Evolutionary conservation across 1,139 yeast genomes (phyloP).

Genomic region (Petasospora fabianii): DNA sequence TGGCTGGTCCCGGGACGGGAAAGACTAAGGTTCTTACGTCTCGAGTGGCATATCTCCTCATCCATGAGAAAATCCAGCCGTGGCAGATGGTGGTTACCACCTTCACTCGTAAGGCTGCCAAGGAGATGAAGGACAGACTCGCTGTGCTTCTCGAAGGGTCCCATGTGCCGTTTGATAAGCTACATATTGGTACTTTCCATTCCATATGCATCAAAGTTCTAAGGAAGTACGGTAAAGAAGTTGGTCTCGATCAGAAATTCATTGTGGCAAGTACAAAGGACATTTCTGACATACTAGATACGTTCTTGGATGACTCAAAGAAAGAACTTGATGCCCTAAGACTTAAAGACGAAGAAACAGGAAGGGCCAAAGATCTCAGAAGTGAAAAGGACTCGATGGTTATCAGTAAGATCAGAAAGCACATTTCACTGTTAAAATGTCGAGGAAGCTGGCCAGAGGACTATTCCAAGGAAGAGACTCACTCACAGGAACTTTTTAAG

Average conservation of each 20-base stretch:
- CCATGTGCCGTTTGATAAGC: conserved; percentile 35
- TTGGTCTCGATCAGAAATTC: conserved; percentile 46
- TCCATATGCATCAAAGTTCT: conserved; percentile 67
- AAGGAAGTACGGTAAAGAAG: conserved; percentile 48
- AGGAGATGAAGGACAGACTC: conserved; percentile 70
- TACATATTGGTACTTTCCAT: conserved; percentile 85
- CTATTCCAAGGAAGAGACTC: conserved; percentile 29
- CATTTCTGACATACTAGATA: conserved; percentile 44
- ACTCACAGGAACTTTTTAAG: conserved; percentile 31
- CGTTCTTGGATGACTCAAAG: conserved; percentile 37
- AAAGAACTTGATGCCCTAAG: conserved; percentile 31
- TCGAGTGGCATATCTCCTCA: conserved; percentile 67
- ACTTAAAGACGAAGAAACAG: conserved; percentile 20
- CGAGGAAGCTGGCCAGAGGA: conserved; percentile 40
- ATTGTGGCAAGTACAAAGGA: conserved; percentile 70
- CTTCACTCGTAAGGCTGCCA: conserved; percentile 87
- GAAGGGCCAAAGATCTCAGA: conserved; percentile 3
- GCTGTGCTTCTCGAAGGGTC: conserved; percentile 37
- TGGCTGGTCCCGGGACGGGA: conserved; percentile 92
- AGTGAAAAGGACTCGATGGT: conserved; percentile 9
- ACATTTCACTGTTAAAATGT: conserved; percentile 53
- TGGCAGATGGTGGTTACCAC: conserved; percentile 74
- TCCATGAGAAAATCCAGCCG: conserved; percentile 51
- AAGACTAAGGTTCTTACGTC: conserved; percentile 76
- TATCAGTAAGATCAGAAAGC: conserved; percentile 32